These are phyloP conservation scores for Starmerella vitae DNA, from an alignment of 805 yeast species.

Conservation along the genomic window DNA sequence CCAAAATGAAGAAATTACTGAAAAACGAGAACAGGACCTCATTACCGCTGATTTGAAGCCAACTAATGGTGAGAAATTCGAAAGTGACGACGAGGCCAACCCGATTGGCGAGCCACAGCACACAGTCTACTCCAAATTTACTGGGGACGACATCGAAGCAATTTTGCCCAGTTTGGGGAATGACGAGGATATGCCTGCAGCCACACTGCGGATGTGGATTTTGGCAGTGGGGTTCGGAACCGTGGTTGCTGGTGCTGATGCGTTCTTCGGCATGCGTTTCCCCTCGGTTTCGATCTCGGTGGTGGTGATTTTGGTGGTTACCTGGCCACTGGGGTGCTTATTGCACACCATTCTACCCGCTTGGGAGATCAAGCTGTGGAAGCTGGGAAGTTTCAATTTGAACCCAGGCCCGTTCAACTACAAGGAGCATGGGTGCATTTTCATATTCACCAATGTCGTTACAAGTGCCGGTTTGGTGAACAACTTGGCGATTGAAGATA, in stretches of 20 bases:
- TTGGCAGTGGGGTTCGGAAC: constrained; percentile 41
- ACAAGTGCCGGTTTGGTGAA: constrained; percentile 25
- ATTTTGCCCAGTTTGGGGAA: constrained; percentile 26
- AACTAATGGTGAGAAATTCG: background rate
- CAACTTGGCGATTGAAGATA: constrained; percentile 27
- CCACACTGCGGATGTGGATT: constrained; percentile 44
- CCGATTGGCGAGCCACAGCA: background rate
- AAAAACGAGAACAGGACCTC: background rate
- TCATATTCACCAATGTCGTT: constrained; percentile 25
- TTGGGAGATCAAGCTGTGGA: constrained; percentile 13
- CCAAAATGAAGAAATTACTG: background rate
- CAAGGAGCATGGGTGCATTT: constrained; percentile 50
- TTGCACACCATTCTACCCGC: constrained; percentile 34
- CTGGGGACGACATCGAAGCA: constrained; percentile 9
- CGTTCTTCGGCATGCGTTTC: constrained; percentile 44
- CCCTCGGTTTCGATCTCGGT: constrained; percentile 43
- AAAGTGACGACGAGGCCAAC: background rate
- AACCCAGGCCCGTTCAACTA: constrained; percentile 54
- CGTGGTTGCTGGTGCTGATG: constrained; percentile 45
- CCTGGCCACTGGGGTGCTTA: constrained; percentile 49
- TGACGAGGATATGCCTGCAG: constrained; percentile 37
- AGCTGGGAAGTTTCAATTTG: constrained; percentile 29
- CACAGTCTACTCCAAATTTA: constrained; percentile 4
- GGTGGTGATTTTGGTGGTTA: constrained; percentile 44
- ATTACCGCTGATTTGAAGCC: background rate